phyloP scores from a whole-genome alignment of 176 grass and related monocot genomes.

The Thinopyrum elongatum region DNA sequence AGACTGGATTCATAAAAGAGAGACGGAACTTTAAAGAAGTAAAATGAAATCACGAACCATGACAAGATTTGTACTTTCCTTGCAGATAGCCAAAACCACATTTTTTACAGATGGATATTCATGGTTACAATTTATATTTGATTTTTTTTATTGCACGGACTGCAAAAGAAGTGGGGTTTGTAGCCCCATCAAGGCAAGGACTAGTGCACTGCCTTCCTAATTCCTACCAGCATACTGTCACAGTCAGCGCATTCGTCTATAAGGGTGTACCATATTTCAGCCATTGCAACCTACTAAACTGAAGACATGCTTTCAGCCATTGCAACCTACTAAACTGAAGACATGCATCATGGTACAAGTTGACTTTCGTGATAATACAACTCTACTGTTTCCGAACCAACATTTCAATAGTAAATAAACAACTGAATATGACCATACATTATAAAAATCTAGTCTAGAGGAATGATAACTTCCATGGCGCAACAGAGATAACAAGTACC shows the following conservation, averaged over 20 bases:
- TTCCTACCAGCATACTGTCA: background rate
- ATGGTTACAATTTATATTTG: background rate
- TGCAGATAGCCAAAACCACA: background rate
- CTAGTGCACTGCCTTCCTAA: constrained; percentile 3
- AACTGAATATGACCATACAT: constrained; percentile 2
- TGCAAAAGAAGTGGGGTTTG: background rate
- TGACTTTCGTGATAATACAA: background rate
- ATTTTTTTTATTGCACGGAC: background rate
- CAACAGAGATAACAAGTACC: constrained; percentile 34
- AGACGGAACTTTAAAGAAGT: background rate
- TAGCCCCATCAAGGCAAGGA: background rate
- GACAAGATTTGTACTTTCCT: background rate
- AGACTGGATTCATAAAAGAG: background rate
- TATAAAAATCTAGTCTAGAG: background rate
- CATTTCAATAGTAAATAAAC: background rate
- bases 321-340: background rate
- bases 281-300: background rate
- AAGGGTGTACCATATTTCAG: background rate
- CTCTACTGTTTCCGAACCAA: constrained; percentile 10
- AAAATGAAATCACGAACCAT: constrained; percentile 17
- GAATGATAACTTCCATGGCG: background rate
- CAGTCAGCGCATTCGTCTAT: background rate
- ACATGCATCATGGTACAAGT: background rate
- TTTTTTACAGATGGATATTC: background rate
- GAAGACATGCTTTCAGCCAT: background rate